phyloP scores from a whole-genome alignment of 179 eudicot species.

The Amaranthus tricolor region DNA sequence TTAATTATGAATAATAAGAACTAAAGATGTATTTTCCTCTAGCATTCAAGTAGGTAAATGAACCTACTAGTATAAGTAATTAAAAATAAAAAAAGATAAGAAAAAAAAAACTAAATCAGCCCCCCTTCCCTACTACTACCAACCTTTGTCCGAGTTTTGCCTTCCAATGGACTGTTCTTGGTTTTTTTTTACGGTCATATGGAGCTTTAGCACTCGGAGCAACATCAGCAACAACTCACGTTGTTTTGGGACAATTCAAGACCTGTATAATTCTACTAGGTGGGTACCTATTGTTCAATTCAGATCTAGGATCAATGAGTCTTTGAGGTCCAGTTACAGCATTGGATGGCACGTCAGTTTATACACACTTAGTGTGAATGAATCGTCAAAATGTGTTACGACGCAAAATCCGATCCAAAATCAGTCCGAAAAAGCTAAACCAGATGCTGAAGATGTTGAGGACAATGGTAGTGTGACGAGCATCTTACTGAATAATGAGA shows the following conservation, averaged over 20 bases:
- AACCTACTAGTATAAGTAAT: no score
- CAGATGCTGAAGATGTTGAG: constrained; percentile 34
- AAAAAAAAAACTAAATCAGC: no score
- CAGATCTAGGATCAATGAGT: constrained; percentile 76
- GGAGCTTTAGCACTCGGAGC: constrained; percentile 96
- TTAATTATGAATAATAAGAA: no score
- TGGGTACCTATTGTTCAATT: constrained; percentile 65
- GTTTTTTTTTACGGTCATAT: constrained; percentile 85
- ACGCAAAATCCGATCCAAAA: constrained; percentile 39
- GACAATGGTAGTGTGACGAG: constrained; percentile 34
- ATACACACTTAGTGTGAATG: constrained; percentile 60
- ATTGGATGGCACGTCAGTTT: constrained; percentile 76
- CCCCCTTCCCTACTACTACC: no score
- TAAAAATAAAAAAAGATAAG: no score
- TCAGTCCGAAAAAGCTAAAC: constrained; percentile 43
- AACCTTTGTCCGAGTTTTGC: no score
- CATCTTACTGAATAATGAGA: constrained; percentile 22
- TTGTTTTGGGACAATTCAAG: constrained; percentile 85
- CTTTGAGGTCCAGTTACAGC: constrained; percentile 74
- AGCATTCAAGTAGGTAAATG: no score
- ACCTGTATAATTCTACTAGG: constrained; percentile 81
- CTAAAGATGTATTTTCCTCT: no score
- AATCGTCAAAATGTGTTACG: constrained; percentile 27
- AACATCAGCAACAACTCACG: constrained; percentile 88
- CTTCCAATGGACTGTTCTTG: constrained; percentile 39